Percentiles rank a stretch among this genome's conserved stretches.
Conservation (phyloP, 352 stramenopile genomes). For the Pythium oligandrum region DNA sequence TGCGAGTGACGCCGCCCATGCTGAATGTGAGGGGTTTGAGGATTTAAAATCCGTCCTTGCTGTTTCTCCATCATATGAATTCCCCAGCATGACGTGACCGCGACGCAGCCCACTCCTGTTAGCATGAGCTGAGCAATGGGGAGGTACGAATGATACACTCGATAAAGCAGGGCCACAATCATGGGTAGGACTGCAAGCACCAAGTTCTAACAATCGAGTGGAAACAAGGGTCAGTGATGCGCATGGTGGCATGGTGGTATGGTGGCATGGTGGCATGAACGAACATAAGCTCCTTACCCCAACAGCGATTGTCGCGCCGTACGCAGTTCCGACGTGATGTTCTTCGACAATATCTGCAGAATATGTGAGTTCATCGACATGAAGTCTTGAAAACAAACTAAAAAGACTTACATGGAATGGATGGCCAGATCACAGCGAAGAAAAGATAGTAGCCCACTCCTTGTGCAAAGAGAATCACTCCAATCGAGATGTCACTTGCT, state of each 20-base stretch:
- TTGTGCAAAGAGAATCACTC: conserved; percentile 64
- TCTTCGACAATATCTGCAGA: conserved; percentile 63
- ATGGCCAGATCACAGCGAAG: conserved; percentile 81
- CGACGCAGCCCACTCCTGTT: conserved; percentile 13
- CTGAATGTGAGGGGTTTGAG: conserved; percentile 22
- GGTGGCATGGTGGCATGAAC: background rate
- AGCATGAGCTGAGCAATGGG: conserved; percentile 35
- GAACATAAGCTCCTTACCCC: conserved; percentile 18
- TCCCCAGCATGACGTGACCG: conserved; percentile 19
- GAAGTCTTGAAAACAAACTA: background rate
- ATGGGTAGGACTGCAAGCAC: conserved; percentile 35
- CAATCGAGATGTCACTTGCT: conserved; percentile 34
- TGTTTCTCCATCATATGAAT: conserved; percentile 21
- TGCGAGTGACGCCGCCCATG: conserved; percentile 12
- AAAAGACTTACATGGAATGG: conserved; percentile 49
- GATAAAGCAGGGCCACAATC: conserved; percentile 30
- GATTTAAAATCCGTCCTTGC: conserved; percentile 24
- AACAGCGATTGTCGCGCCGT: conserved; percentile 73
- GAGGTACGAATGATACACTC: conserved; percentile 30
- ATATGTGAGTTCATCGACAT: background rate
- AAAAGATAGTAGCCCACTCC: conserved; percentile 77
- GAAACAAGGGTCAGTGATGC: too few relatives aligned
- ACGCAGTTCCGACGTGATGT: conserved; percentile 69
- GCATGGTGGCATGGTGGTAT: background rate
- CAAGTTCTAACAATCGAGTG: conserved; percentile 28